Conservation (phyloP, 805 yeast species). For the Debaryomyces hansenii region DNA sequence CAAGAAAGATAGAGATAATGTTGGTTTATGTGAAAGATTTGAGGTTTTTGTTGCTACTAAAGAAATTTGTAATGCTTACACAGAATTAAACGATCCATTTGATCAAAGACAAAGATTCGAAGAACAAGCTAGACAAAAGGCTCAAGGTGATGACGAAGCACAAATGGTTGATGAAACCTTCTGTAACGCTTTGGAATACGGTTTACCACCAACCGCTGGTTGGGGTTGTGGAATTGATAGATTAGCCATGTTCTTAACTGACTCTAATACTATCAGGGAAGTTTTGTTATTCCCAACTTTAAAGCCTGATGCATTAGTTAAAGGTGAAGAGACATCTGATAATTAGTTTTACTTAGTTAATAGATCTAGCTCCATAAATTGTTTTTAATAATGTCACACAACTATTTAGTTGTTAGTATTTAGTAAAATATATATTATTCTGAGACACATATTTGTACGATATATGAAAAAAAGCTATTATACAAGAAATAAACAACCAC, state of each 20-base stretch:
- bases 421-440: background rate
- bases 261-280: slow-evolving; percentile 96
- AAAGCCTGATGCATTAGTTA: slow-evolving; percentile 74
- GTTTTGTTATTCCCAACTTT: slow-evolving; percentile 97
- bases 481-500: background rate
- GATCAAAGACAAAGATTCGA: slow-evolving; percentile 97
- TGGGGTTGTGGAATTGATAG: slow-evolving; percentile 99
- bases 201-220: slow-evolving; percentile 99
- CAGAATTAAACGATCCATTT: slow-evolving; percentile 98
- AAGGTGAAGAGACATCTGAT: slow-evolving; percentile 32
- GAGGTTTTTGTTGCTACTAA: slow-evolving; percentile 98
- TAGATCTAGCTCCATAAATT: background rate
- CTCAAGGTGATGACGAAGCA: slow-evolving; percentile 98
- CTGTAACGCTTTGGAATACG: slow-evolving; percentile 97
- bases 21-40: slow-evolving; percentile 97
- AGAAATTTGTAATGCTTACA: slow-evolving; percentile 97
- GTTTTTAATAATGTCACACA: background rate
- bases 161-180: slow-evolving; percentile 94
- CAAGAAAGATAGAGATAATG: slow-evolving; percentile 86
- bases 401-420: background rate
- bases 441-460: background rate
- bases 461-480: background rate
- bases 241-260: slow-evolving; percentile 95
- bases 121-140: slow-evolving; percentile 99
- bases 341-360: slow-evolving; percentile 7